phyloP scores from a whole-genome alignment of 768 basidiomycete species.

The Kwoniella bestiolae region DNA sequence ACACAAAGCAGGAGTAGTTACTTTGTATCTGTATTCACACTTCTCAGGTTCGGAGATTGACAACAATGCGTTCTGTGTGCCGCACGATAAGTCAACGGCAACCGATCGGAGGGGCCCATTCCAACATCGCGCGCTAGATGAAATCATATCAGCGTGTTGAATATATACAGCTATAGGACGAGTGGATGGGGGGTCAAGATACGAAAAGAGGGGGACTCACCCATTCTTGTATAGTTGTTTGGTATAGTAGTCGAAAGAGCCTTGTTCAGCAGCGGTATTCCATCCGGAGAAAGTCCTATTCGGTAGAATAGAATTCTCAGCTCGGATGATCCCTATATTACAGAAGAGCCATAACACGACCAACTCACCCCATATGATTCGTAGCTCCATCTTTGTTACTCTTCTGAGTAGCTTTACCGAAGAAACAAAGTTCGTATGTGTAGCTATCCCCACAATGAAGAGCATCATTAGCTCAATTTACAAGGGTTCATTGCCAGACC shows the following conservation, averaged over 20 bases:
- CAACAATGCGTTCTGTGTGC: slow-evolving; percentile 77
- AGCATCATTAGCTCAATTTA: slow-evolving; percentile 8
- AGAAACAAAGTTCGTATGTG: slow-evolving; percentile 91
- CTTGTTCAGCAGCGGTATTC: slow-evolving; percentile 69
- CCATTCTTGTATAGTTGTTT: slow-evolving; percentile 74
- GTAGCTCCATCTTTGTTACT: slow-evolving; percentile 74
- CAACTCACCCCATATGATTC: slow-evolving; percentile 80
- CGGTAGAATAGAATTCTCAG: background rate
- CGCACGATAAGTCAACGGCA: slow-evolving; percentile 76
- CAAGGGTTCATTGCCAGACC: background rate
- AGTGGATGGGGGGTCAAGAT: too few relatives aligned
- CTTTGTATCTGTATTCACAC: slow-evolving; percentile 90
- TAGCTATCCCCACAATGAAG: slow-evolving; percentile 64
- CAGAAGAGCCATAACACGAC: too few relatives aligned
- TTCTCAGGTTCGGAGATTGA: slow-evolving; percentile 89
- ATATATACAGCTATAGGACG: background rate
- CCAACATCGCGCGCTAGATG: slow-evolving; percentile 85
- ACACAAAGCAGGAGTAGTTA: slow-evolving; percentile 83
- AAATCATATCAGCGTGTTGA: background rate
- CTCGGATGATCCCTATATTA: too few relatives aligned
- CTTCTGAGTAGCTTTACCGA: slow-evolving; percentile 84
- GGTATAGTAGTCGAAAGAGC: slow-evolving; percentile 71
- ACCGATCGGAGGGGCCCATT: slow-evolving; percentile 91
- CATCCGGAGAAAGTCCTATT: slow-evolving; percentile 69
- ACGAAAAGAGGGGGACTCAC: slow-evolving; percentile 30